Evolutionary conservation across 768 basidiomycete species (phyloP).

Genomic region (Boletellus sp.): DNA sequence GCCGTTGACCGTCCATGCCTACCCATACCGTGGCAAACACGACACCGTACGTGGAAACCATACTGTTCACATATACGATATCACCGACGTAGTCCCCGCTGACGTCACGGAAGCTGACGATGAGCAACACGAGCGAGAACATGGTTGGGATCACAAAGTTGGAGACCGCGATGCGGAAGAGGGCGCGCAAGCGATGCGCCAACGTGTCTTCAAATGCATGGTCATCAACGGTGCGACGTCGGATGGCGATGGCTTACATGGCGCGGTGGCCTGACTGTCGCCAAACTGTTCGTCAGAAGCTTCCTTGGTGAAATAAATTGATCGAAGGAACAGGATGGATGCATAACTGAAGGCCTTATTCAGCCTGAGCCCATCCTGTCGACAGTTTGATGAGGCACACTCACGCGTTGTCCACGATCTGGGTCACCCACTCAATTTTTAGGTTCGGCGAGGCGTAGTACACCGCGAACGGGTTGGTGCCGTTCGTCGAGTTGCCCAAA

Average conservation of each 20-base stretch:
- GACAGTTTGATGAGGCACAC: background rate
- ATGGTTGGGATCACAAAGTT: conserved; percentile 30
- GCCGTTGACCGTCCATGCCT: background rate
- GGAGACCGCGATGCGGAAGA: conserved; percentile 23
- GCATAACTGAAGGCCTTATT: conserved; percentile 16
- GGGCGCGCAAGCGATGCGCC: conserved; percentile 10
- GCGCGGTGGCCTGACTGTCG: background rate
- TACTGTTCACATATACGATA: background rate
- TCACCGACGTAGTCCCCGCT: background rate
- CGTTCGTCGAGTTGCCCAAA: conserved; percentile 1
- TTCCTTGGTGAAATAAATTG: background rate
- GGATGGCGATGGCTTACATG: background rate
- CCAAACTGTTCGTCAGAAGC: background rate
- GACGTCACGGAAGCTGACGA: background rate
- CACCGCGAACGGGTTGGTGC: background rate
- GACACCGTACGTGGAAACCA: conserved; percentile 1
- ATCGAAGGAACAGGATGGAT: conserved; percentile 21
- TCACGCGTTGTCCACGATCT: conserved; percentile 28
- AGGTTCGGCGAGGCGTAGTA: conserved; percentile 24
- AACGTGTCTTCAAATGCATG: conserved; percentile 8
- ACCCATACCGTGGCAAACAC: conserved; percentile 8
- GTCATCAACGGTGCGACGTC: background rate
- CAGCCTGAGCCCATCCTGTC: no score
- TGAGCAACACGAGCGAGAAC: conserved; percentile 13
- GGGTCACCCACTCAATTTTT: conserved; percentile 29